Percentiles rank a stretch among this genome's conserved stretches.
These are phyloP conservation scores for Termitomyces sp. DNA, from an alignment of 768 basidiomycete species.

Conservation along the genomic window DNA sequence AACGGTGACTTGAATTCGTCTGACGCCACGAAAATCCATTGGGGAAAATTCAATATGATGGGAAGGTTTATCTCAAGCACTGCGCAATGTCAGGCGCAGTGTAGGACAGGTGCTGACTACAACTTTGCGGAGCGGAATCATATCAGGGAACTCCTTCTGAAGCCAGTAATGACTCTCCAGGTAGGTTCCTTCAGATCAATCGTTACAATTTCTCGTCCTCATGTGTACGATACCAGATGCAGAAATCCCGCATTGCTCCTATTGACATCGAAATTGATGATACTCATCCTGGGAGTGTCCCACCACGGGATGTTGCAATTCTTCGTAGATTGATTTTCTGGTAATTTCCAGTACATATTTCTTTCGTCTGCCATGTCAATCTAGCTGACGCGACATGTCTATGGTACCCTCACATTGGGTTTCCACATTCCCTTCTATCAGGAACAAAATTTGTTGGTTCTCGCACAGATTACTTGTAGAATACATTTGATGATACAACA, in stretches of 20 bases:
- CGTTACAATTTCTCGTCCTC: neutral
- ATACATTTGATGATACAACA: neutral
- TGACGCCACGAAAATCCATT: constrained; percentile 75
- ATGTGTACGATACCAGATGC: constrained; percentile 42
- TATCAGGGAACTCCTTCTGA: constrained; percentile 51
- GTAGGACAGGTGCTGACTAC: constrained; percentile 54
- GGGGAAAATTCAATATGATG: constrained; percentile 95
- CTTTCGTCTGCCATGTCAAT: neutral
- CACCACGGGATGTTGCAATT: constrained; percentile 35
- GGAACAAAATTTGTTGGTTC: neutral
- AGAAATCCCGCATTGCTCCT: constrained; percentile 55
- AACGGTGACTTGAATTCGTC: constrained; percentile 66
- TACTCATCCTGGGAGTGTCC: constrained; percentile 16
- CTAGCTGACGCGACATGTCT: neutral
- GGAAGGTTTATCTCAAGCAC: constrained; percentile 79
- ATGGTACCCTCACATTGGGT: neutral
- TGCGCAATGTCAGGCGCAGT: constrained; percentile 72
- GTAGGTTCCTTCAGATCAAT: constrained; percentile 28
- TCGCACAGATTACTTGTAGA: neutral
- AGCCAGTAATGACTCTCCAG: constrained; percentile 64
- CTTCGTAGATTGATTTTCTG: constrained; percentile 48
- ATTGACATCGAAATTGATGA: constrained; percentile 42
- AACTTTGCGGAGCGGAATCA: constrained; percentile 50
- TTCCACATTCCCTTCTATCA: neutral
- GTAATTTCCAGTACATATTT: constrained; percentile 14